A percentile compares a stretch with the other conserved stretches of the same genome.
phyloP scores from a whole-genome alignment of 1,284 basidiomycete genomes.

The Fomitopsis palustris region DNA sequence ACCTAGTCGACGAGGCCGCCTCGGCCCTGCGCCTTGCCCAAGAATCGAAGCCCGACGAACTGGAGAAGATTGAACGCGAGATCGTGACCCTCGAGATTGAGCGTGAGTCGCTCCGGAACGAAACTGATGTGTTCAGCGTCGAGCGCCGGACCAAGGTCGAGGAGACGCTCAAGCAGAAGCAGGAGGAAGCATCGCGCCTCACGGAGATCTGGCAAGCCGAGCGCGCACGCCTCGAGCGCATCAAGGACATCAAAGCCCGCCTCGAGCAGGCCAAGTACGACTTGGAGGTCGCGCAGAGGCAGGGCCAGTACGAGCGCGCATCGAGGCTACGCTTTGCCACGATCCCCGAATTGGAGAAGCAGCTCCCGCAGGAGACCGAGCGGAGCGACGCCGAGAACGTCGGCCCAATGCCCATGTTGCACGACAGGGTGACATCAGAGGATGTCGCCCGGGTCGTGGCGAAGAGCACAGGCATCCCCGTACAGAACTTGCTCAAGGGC shows the following conservation, averaged over 20 bases:
- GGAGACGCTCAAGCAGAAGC: slow-evolving; percentile 53
- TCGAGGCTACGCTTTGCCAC: slow-evolving; percentile 79
- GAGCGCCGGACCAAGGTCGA: slow-evolving; percentile 73
- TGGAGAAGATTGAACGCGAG: slow-evolving; percentile 81
- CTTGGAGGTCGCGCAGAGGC: slow-evolving; percentile 84
- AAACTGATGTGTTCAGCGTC: slow-evolving; percentile 78
- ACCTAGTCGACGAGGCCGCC: slow-evolving; percentile 89
- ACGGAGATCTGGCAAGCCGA: slow-evolving; percentile 78
- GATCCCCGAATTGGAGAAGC: slow-evolving; percentile 78
- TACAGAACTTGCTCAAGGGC: slow-evolving; percentile 84
- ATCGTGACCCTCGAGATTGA: slow-evolving; percentile 91
- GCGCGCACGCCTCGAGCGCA: slow-evolving; percentile 68
- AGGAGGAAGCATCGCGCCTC: slow-evolving; percentile 59
- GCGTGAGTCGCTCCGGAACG: slow-evolving; percentile 86
- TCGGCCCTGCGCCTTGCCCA: slow-evolving; percentile 87
- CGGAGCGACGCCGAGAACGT: slow-evolving; percentile 41
- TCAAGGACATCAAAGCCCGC: slow-evolving; percentile 76
- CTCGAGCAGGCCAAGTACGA: slow-evolving; percentile 86
- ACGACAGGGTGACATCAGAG: slow-evolving; percentile 84
- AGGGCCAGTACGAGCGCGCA: slow-evolving; percentile 81
- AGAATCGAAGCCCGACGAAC: slow-evolving; percentile 85
- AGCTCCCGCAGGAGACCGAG: slow-evolving; percentile 66
- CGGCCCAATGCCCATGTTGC: slow-evolving; percentile 61
- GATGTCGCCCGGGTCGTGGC: slow-evolving; percentile 89
- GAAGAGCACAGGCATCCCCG: slow-evolving; percentile 90